Base-by-base conservation (phyloP, 495 filamentous ascomycete species). In the Podospora comata region DNA sequence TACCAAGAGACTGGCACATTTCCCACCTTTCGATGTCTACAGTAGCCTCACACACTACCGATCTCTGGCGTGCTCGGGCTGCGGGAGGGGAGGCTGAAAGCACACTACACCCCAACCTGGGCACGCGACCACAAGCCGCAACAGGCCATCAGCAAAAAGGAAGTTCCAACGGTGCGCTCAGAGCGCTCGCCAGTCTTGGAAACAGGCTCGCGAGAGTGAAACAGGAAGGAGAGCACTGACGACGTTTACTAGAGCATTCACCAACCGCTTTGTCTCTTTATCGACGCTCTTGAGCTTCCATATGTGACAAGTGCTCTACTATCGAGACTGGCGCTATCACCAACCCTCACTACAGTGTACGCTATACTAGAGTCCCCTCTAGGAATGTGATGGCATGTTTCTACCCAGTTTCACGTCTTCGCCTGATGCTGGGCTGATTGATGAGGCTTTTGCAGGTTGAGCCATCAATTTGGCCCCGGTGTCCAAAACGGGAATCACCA, bases 401-500 rank as follows among this genome's bases (percentile, higher is more conserved):
- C 39, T 48, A 5, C 13, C 9, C 15, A 11, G 9, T 48, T 48
- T 48, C 39, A 48, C 39, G 13, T 32, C 39, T 48, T 48, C 13
- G 39, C 13, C 7, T 48, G 39, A 48, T 48, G 19, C 19, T 59
- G 19, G 56, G 26, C 26, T 23, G 26, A 59, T 23, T 23, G 26
- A 59, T 23, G 19, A 9, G 56, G 56, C 56, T 9, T 23, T 23
- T 20, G 56, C 23, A 23, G 19, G 11, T 23, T 20, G 56, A 5
- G 56, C 18, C 5, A 59, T 23, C 56, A 59, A 23, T 59, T 23
- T 59, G 59, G 39, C 15, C 27, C 30, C 59, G 59, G 59, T 61
- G 30, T 61, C 59, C 59, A 61, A 61, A 61, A 61, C 59, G 59
- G 59, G 56, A 7, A 20, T 58, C 6, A 58, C 26, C 59, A 61